These are phyloP conservation scores for Cladosporium sp. DNA, from an alignment of 2,329 filamentous ascomycete species.

Conservation along the genomic window DNA sequence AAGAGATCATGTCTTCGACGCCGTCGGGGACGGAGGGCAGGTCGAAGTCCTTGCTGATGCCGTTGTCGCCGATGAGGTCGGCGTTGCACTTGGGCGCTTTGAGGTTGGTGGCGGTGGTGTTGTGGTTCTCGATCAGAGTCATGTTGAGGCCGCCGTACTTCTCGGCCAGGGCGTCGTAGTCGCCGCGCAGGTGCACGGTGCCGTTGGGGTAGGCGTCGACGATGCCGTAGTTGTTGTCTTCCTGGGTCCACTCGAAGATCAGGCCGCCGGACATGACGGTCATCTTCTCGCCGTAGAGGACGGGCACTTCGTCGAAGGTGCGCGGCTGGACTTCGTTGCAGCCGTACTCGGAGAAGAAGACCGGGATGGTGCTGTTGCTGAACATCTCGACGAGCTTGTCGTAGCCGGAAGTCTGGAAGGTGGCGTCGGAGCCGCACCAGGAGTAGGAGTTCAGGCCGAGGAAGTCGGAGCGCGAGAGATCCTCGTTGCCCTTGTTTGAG, in stretches of 20 bases:
- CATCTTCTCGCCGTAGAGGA: constrained; percentile 73
- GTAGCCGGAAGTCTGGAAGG: constrained; percentile 64
- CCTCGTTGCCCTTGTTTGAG: constrained; percentile 48
- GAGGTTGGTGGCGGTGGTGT: constrained; percentile 56
- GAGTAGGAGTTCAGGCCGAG: constrained; percentile 77
- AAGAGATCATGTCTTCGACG: constrained; percentile 70
- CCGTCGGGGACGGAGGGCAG: constrained; percentile 69
- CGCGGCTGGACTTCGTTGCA: constrained; percentile 74
- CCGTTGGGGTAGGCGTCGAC: constrained; percentile 47
- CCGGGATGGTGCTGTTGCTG: constrained; percentile 64
- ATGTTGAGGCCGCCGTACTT: constrained; percentile 78
- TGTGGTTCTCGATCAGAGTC: constrained; percentile 62
- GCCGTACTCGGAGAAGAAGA: constrained; percentile 82
- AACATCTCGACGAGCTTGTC: constrained; percentile 66
- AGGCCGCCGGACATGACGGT: constrained; percentile 72
- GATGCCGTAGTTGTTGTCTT: constrained; percentile 60
- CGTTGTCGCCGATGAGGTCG: constrained; percentile 65
- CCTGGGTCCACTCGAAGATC: constrained; percentile 79
- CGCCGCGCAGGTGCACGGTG: constrained; percentile 44
- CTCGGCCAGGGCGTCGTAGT: constrained; percentile 67
- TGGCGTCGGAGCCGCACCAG: constrained; percentile 69
- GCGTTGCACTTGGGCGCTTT: constrained; percentile 64
- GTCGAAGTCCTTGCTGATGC: constrained; percentile 78
- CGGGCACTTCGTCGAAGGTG: constrained; percentile 71
- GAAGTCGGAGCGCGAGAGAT: constrained; percentile 67